Conservation (phyloP, 129 eudicot species). For the Saposhnikovia divaricata region DNA sequence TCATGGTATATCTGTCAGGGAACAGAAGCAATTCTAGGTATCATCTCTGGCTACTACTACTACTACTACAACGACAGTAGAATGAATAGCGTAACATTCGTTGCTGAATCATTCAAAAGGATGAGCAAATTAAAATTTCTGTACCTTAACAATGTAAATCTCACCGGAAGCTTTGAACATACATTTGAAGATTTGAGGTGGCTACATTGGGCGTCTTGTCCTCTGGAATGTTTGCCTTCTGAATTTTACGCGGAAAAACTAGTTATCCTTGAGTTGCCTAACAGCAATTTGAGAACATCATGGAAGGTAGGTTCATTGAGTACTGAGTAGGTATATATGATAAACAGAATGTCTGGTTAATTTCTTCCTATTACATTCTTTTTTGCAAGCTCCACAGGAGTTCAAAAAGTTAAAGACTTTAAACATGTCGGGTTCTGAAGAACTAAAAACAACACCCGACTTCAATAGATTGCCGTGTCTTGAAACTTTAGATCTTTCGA, state of each 20-base stretch:
- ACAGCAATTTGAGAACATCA: no score
- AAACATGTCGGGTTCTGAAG: slow-evolving; percentile 6
- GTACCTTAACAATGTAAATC: neutral
- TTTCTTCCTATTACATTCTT: no score
- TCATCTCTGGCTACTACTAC: neutral
- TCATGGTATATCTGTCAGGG: neutral
- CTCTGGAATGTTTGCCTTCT: no score
- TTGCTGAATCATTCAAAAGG: neutral
- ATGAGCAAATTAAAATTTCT: neutral
- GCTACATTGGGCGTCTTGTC: neutral
- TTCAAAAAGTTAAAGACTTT: no score
- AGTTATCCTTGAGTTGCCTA: no score
- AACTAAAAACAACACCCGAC: slow-evolving; percentile 2
- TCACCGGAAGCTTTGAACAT: neutral
- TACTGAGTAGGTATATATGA: neutral
- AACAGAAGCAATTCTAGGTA: neutral
- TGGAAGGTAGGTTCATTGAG: no score
- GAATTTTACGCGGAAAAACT: neutral
- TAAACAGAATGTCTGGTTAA: no score
- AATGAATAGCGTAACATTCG: neutral
- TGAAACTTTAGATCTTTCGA: neutral
- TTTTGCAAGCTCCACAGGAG: no score
- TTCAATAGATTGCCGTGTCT: slow-evolving; percentile 11
- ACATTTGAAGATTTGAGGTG: neutral
- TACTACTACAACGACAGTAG: no score